phyloP scores from a whole-genome alignment of 2,329 filamentous ascomycete genomes.

The Elsinoe perseae region DNA sequence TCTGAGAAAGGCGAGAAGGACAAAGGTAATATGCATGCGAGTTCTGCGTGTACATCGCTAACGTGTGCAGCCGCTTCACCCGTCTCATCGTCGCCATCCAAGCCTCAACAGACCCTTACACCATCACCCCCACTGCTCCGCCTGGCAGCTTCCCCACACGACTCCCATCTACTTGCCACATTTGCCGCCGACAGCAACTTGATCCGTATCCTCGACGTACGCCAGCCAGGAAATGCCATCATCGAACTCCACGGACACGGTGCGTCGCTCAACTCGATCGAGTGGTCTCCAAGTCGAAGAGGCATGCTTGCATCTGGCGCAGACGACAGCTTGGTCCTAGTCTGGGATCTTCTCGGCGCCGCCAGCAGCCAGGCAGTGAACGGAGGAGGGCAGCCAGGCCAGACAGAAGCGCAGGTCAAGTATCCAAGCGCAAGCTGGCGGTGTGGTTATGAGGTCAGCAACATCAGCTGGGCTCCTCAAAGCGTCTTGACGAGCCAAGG shows the following conservation, averaged over 20 bases:
- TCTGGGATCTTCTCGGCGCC: conserved; percentile 83
- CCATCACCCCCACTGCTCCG: conserved; percentile 61
- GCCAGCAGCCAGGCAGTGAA: conserved; percentile 19
- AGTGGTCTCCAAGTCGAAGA: conserved; percentile 84
- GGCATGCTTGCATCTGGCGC: conserved; percentile 85
- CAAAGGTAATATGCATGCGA: conserved; percentile 39
- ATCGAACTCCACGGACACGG: conserved; percentile 86
- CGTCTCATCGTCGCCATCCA: conserved; percentile 62
- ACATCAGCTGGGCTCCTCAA: conserved; percentile 76
- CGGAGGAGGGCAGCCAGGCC: conserved; percentile 17
- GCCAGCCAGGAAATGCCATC: conserved; percentile 89
- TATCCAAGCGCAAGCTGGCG: conserved; percentile 71
- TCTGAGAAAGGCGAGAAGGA: conserved; percentile 66
- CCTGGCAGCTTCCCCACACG: conserved; percentile 84
- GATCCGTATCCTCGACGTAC: conserved; percentile 90
- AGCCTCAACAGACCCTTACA: conserved; percentile 60
- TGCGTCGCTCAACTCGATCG: conserved; percentile 80
- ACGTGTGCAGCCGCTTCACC: conserved; percentile 34
- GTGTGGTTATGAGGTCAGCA: conserved; percentile 80
- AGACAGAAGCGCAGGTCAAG: conserved; percentile 42
- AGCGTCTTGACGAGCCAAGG: conserved; percentile 58
- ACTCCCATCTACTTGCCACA: conserved; percentile 91
- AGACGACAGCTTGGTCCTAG: conserved; percentile 82
- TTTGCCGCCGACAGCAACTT: conserved; percentile 89
- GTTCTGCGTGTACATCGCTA: neutral